Conservation (phyloP, 2,329 filamentous ascomycete species). For the Arthrobotrys musiformis region DNA sequence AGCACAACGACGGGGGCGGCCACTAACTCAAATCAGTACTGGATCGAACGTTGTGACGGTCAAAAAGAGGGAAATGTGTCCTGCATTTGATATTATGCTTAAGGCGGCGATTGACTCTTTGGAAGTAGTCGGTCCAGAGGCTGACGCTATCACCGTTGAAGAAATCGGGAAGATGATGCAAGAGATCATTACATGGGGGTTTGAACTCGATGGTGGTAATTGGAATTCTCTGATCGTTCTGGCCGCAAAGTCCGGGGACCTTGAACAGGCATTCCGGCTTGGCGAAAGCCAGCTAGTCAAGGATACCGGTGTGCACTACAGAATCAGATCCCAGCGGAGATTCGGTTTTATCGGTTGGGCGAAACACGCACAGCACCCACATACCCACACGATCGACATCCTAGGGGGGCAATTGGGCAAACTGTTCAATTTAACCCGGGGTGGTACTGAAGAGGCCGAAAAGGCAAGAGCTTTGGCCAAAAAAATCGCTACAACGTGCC, state of each 20-base stretch:
- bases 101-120: constrained; percentile 35
- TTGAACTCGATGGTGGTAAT: constrained; percentile 49
- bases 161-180: constrained; percentile 38
- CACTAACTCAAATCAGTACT: constrained; percentile 34
- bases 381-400: constrained; percentile 23
- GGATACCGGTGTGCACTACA: constrained; percentile 13
- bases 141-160: constrained; percentile 20
- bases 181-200: constrained; percentile 33
- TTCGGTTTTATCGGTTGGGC: constrained; percentile 43
- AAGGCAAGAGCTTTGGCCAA: constrained; percentile 18
- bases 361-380: constrained; percentile 43
- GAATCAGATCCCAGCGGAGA: constrained; percentile 19
- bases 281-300: constrained; percentile 35
- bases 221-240: constrained; percentile 48
- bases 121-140: background rate
- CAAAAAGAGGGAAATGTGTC: constrained; percentile 47
- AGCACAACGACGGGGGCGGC: constrained; percentile 29
- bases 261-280: constrained; percentile 32
- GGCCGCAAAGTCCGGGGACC: constrained; percentile 29
- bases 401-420: constrained; percentile 33
- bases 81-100: constrained; percentile 46
- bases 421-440: background rate
- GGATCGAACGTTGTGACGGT: constrained; percentile 42
- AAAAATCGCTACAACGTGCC: background rate
- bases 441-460: constrained; percentile 3